phyloP scores from a whole-genome alignment of 805 yeast species.

The Brettanomyces bruxellensis region DNA sequence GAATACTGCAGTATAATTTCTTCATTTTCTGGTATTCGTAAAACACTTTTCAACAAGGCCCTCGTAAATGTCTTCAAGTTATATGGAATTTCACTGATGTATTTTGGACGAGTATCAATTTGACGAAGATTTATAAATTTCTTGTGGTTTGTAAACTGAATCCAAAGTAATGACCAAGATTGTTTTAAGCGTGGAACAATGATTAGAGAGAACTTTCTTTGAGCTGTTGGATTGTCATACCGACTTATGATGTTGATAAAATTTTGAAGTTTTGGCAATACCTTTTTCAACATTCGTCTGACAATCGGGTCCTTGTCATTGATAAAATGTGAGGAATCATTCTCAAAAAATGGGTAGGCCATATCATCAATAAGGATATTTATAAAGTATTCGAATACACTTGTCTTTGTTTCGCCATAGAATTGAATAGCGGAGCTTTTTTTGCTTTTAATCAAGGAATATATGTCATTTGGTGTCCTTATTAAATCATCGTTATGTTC shows the following conservation, averaged over 20 bases:
- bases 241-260: neutral
- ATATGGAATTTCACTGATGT: constrained; percentile 10
- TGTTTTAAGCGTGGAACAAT: constrained; percentile 13
- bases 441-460: neutral
- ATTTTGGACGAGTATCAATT: constrained; percentile 14
- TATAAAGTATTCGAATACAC: neutral
- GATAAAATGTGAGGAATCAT: neutral
- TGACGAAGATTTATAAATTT: constrained; percentile 15
- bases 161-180: constrained; percentile 21
- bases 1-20: constrained; percentile 8
- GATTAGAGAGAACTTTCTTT: constrained; percentile 12
- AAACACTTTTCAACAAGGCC: constrained; percentile 8
- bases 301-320: neutral
- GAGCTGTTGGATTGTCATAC: neutral
- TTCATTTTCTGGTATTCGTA: constrained; percentile 8
- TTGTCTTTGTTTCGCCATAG: neutral
- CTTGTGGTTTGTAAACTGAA: constrained; percentile 11
- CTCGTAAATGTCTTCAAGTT: constrained; percentile 10
- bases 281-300: neutral
- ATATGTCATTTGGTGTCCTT: neutral
- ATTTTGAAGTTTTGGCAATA: neutral
- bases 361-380: constrained; percentile 5
- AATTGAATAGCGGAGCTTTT: neutral
- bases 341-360: constrained; percentile 2
- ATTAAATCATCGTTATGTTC: neutral